Conservation (phyloP, 139 green algal species). For the Medakamo hakoo region DNA sequence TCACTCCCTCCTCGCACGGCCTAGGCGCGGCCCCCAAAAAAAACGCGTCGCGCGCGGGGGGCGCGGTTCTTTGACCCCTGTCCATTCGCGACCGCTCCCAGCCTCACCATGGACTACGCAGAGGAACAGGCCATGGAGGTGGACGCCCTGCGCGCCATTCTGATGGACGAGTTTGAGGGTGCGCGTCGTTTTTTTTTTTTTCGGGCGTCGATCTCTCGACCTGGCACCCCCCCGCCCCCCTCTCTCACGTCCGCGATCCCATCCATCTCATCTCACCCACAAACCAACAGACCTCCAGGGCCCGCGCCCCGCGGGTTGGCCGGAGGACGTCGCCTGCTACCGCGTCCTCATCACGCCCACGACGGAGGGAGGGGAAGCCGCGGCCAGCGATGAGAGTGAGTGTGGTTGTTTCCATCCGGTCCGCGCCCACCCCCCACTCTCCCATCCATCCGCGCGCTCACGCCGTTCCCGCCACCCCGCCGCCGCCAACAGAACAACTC, state of each 20-base stretch:
- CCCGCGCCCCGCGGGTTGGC: slow-evolving; percentile 17
- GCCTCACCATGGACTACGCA: slow-evolving; percentile 12
- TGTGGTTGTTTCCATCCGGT: neutral
- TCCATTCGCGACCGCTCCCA: too few relatives aligned
- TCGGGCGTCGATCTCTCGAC: neutral
- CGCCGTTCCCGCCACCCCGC: neutral
- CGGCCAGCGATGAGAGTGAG: neutral
- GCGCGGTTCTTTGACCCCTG: too few relatives aligned
- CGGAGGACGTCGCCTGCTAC: slow-evolving; percentile 1
- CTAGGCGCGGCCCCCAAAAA: too few relatives aligned
- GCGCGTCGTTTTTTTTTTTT: neutral
- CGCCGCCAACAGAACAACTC: slow-evolving; percentile 5
- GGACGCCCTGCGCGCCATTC: slow-evolving; percentile 32
- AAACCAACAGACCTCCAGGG: slow-evolving; percentile 13
- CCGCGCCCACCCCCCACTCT: neutral
- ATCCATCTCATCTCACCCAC: neutral
- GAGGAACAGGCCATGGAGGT: slow-evolving; percentile 38
- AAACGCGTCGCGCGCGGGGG: too few relatives aligned
- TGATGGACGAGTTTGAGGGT: slow-evolving; percentile 32
- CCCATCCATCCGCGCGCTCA: neutral
- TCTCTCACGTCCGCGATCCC: too few relatives aligned
- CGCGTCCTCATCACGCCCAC: slow-evolving; percentile 12
- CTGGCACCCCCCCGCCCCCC: too few relatives aligned
- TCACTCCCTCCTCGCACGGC: too few relatives aligned
- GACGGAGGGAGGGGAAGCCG: slow-evolving; percentile 3